Percentiles rank a stretch among this genome's conserved stretches.
These are phyloP conservation scores for Cymbopogon citratus DNA, from an alignment of 176 grass and related monocot species.

Conservation along the genomic window DNA sequence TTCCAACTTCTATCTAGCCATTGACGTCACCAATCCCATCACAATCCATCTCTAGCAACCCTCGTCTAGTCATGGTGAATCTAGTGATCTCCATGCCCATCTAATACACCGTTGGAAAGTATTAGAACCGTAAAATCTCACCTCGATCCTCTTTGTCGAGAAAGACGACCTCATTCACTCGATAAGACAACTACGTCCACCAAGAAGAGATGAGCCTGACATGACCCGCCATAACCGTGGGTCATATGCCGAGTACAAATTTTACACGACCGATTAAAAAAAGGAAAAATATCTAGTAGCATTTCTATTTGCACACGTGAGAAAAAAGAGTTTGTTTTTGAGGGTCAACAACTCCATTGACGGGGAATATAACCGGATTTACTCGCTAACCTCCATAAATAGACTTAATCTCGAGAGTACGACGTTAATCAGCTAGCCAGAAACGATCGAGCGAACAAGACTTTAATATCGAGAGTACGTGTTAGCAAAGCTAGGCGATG, in stretches of 20 bases:
- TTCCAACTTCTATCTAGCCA: background rate
- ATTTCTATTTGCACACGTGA: background rate
- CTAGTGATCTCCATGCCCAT: background rate
- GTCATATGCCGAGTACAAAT: background rate
- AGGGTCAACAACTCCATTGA: too few species aligned
- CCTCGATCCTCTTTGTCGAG: rapidly evolving
- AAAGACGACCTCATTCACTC: rapidly evolving
- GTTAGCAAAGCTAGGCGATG: background rate
- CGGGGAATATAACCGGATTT: too few species aligned
- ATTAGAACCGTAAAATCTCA: background rate
- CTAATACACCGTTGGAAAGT: background rate
- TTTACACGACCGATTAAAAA: background rate
- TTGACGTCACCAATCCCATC: background rate
- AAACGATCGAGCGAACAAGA: too few species aligned
- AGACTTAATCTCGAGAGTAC: too few species aligned
- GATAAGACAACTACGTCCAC: background rate
- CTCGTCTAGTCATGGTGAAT: background rate
- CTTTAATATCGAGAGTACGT: too few species aligned
- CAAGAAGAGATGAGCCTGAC: background rate
- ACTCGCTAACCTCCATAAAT: too few species aligned
- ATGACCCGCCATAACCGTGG: rapidly evolving
- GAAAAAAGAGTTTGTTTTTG: too few species aligned
- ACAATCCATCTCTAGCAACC: background rate
- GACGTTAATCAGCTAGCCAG: too few species aligned
- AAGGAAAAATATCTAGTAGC: background rate